Conservation (phyloP, 192 early-diverging fungal species). For the Coemansia nantahalensis region DNA sequence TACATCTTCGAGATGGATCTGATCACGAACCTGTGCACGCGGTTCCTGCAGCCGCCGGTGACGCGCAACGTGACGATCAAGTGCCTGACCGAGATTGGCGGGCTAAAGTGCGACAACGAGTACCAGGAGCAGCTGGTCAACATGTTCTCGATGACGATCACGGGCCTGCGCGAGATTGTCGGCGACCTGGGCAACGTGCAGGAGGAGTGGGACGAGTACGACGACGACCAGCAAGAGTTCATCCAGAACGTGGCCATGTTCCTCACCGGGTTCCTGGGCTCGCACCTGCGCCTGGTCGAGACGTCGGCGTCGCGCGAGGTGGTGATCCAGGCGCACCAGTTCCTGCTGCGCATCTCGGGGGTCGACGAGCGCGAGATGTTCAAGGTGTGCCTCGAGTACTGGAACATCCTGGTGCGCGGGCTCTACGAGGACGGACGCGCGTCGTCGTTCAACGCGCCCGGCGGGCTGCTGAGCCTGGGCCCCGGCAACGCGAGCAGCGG, state of each 20-base stretch:
- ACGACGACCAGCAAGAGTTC: slow-evolving; percentile 91
- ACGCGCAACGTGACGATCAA: slow-evolving; percentile 94
- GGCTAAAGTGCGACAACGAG: slow-evolving; percentile 72
- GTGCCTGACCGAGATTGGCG: slow-evolving; percentile 96
- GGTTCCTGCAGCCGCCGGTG: slow-evolving; percentile 80
- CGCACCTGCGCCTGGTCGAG: slow-evolving; percentile 74
- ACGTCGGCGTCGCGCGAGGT: slow-evolving; percentile 55
- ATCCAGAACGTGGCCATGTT: slow-evolving; percentile 95
- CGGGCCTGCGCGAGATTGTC: slow-evolving; percentile 36
- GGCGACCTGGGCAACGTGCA: slow-evolving; percentile 68
- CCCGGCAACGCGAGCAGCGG: slow-evolving; percentile 16
- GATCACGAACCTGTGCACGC: slow-evolving; percentile 74
- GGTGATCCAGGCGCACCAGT: slow-evolving; percentile 78
- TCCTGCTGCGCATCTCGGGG: slow-evolving; percentile 85
- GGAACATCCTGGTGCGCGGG: slow-evolving; percentile 84
- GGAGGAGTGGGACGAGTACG: slow-evolving; percentile 73
- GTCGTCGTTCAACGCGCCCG: slow-evolving; percentile 35
- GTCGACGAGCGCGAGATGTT: slow-evolving; percentile 97
- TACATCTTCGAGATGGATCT: slow-evolving; percentile 97
- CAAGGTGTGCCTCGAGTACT: slow-evolving; percentile 98
- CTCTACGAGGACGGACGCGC: slow-evolving; percentile 81
- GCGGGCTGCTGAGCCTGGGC: slow-evolving; percentile 39
- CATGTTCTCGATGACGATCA: slow-evolving; percentile 85
- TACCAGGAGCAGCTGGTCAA: slow-evolving; percentile 84
- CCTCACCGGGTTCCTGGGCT: slow-evolving; percentile 79